Base-by-base conservation (phyloP, 768 basidiomycete species). In the Asterophora lycoperdoides region DNA sequence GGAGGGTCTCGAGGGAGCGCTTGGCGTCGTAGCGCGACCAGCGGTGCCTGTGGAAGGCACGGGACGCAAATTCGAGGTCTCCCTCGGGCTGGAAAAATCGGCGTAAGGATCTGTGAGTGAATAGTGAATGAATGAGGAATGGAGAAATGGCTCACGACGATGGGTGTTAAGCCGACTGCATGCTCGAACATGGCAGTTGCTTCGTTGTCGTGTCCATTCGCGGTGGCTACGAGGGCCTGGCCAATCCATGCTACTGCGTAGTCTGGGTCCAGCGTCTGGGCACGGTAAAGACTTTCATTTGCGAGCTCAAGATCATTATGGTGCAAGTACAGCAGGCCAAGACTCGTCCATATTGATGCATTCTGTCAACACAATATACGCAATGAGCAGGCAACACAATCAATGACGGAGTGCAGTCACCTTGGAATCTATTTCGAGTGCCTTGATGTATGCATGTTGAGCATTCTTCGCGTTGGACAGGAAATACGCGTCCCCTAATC, bases 181-280 rank as follows among this genome's bases (percentile, higher is more conserved):
- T 93, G 88, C 51, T 83, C 81, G 28, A 93, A 76, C 49, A 96
- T 63, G 4, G 83, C 74, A 15, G 73, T 71, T 2, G 89, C 83
- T 46, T 93, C 85, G 4, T 61, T 56, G 26, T 75, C 63, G 45
- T 89, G 78, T 3, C 77, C 79, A 48, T 81, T 79, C 28, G 67
- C 61, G 14, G 72, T 75, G 38, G 88, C 88, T 36, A 90, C 74
- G 19, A 91, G 65, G 3, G 80, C 87, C 63, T 94, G 93, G 1
- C 93, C 96, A 17, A 95, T 74, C 96, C 96, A 99, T 7, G 93
- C 85, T 17, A 83, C 60, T 1, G 86, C 76, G 67, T 84, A 86
- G 60, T 98, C 95, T 6, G 95, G 91, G 69, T 98, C 93, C 37
- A 93, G 75, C 14, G 86, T 83, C 64, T 97, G 96, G 8, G 94